phyloP scores from a whole-genome alignment of 2,329 filamentous ascomycete species.

The Xylaria multiplex region DNA sequence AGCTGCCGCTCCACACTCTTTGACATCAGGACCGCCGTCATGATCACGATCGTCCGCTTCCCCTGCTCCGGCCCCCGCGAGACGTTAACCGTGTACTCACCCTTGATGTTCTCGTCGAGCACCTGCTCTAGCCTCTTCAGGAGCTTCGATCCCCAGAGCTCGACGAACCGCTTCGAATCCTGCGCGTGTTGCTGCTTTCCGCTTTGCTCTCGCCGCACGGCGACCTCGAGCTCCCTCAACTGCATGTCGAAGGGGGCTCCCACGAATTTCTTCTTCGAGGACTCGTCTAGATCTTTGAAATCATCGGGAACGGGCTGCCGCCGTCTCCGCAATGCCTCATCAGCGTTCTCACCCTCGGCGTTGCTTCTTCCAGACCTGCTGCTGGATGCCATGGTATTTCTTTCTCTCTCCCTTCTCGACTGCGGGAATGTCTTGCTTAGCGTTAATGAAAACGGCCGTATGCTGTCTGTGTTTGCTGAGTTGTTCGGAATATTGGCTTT shows the following conservation, averaged over 20 bases:
- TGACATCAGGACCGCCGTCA: constrained; percentile 14
- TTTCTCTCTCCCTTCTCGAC: background rate
- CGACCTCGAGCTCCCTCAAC: background rate
- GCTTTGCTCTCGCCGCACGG: background rate
- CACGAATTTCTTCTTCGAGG: background rate
- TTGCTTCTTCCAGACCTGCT: background rate
- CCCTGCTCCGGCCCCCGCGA: constrained; percentile 19
- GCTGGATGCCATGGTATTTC: background rate
- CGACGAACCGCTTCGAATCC: constrained; percentile 31
- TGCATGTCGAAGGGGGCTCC: background rate
- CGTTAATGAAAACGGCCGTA: background rate
- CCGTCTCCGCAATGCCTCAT: background rate
- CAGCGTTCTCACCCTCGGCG: background rate
- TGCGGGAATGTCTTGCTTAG: constrained; percentile 3
- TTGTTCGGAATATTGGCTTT: background rate
- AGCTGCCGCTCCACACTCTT: constrained; percentile 1
- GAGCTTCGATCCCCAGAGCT: constrained; percentile 32
- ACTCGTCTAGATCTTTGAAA: background rate
- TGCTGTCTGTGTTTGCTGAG: background rate
- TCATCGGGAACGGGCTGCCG: background rate
- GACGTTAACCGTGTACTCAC: constrained; percentile 34
- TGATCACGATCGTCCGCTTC: constrained; percentile 33
- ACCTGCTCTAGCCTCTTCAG: constrained; percentile 29
- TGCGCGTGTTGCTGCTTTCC: constrained; percentile 6
- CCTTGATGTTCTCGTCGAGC: constrained; percentile 28